Percentiles rank a stretch among this genome's conserved stretches.
phyloP scores from a whole-genome alignment of 1,139 yeast genomes.

The Yamadazyma dushanensis region DNA sequence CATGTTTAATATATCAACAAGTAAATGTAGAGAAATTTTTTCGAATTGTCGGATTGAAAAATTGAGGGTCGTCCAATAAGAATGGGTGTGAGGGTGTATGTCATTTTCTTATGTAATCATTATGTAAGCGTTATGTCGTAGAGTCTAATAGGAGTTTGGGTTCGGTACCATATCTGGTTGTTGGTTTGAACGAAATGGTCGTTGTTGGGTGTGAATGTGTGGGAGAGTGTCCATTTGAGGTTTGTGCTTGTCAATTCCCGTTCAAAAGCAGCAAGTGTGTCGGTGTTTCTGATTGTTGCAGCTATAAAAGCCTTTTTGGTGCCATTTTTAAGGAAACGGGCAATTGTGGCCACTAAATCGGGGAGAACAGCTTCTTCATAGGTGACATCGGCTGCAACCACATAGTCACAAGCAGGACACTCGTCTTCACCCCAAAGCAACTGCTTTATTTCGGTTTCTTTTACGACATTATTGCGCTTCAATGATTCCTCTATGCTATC shows the following conservation, averaged over 20 bases:
- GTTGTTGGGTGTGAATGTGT: slow-evolving; percentile 4
- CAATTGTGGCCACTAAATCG: slow-evolving; percentile 51
- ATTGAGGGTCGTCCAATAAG: background rate
- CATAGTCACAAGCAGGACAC: slow-evolving; percentile 36
- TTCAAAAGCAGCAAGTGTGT: slow-evolving; percentile 60
- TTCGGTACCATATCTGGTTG: slow-evolving; percentile 28
- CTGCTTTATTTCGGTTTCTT: slow-evolving; percentile 23
- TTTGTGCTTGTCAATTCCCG: slow-evolving; percentile 25
- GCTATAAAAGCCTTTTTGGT: slow-evolving; percentile 50
- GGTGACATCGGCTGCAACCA: slow-evolving; percentile 85
- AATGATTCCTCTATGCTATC: slow-evolving; percentile 40
- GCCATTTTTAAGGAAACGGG: slow-evolving; percentile 34
- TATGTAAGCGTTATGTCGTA: slow-evolving; percentile 3
- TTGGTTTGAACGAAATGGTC: slow-evolving; percentile 9
- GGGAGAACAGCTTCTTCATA: slow-evolving; percentile 69
- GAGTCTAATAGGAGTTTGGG: slow-evolving; percentile 28
- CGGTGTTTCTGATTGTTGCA: slow-evolving; percentile 69
- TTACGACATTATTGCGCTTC: no score
- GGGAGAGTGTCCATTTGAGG: slow-evolving; percentile 28
- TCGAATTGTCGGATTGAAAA: slow-evolving; percentile 9
- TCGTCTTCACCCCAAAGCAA: slow-evolving; percentile 58
- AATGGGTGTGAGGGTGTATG: slow-evolving; percentile 1
- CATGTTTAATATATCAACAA: slow-evolving; percentile 11
- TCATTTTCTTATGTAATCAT: slow-evolving; percentile 4
- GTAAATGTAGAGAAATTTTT: slow-evolving; percentile 11